Base-by-base conservation (phyloP, 306 rosid genomes). In the Chamaecrista fasciculata region DNA sequence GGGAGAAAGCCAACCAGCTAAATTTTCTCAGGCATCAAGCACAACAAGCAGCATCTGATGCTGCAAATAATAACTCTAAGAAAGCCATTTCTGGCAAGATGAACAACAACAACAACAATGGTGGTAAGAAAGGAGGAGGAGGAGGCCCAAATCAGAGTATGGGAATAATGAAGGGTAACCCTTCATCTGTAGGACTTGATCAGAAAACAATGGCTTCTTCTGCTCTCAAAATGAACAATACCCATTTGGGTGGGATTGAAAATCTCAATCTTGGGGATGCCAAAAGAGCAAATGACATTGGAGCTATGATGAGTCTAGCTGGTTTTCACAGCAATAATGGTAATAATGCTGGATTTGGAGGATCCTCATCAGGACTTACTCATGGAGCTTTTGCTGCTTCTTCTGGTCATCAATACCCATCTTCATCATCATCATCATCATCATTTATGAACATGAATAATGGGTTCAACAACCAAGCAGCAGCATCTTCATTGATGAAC, bases 231-330 rank as follows among this genome's bases (percentile, higher is more conserved):
- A 26, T 90, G 84, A 80, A 81, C 79, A 82, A 70, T 78, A 74
- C 78, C 14, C 88, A 81, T 42, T 1, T 86, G 78, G 79, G 78
- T 71, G 82, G 66, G 3, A 63, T 58, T 33, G 89, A 80, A 78
- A 57, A 72, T 47, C 60, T 81, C 44, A 88, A 81, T 69, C 63
- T 68, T 1, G 93, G 81, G 11, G 95, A 84, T 26, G 80, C 63
- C n/a, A 83, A 46, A 72, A 81, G 89, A 76, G 68, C 55, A 1
- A 84, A 65, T 71, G 97, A 90, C 53, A 78, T 93, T 26, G 86
- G 80, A 55, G 26, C 86, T 4, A 82, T 93, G 87, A 90, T 90
- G 96, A 85, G 77, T 74, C 34, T 90, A 18, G 97, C 94, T 37
- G 96, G 96, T 5, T 93, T 87, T 73, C 46, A 33, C 26, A n/a